Evolutionary conservation across 2,329 filamentous ascomycete genomes (phyloP), one percentile per base, ranked within the genome.

Genomic region (Penicillium sp.): DNA sequence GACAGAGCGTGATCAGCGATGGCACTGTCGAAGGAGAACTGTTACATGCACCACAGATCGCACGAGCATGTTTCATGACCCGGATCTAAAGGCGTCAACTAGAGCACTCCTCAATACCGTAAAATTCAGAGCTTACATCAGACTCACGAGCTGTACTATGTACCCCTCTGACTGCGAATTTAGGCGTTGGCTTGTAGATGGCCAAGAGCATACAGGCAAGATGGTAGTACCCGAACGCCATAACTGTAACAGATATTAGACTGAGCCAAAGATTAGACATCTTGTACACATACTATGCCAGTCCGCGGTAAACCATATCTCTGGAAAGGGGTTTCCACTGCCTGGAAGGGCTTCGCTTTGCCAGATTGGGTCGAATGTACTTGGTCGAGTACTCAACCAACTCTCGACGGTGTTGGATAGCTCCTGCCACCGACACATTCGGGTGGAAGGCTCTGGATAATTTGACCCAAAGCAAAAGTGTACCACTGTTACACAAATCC

Each of bases 191-290:
- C 36, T 50, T 53, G 42, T 53, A 53, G 23, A 53, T 53, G 47
- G 34, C 28, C 28, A 53, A 46, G 21, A 53, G 51, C 51, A 53
- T 53, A 46, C 51, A 38, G 28, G 51, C 47, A 16, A 53, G 51
- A 53, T 53, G 51, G 36, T 53, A 53, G 28, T 41, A 53, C 18
- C 51, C 51, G 8, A 53, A 53, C 38, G 51, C 51, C 51, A 53
- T 53, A 29, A 46, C 47, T 50, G 18, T 33, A 50, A 45, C 29
- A 4, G 29, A 39, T 1, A 36, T 47, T 38, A 52, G 38, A 31
- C 36, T 24, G 44, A 29, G 23, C 44, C 47, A 38, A 34, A 28
- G 36, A 46, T 21, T 34, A 39, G 28, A 28, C 38, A n/a, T 42
- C 24, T 28, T 21, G 39, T 23, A 43, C n/a, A 51, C 29, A 47